phyloP scores from a whole-genome alignment of 2,329 filamentous ascomycete genomes.

The Aureobasidium sp. region DNA sequence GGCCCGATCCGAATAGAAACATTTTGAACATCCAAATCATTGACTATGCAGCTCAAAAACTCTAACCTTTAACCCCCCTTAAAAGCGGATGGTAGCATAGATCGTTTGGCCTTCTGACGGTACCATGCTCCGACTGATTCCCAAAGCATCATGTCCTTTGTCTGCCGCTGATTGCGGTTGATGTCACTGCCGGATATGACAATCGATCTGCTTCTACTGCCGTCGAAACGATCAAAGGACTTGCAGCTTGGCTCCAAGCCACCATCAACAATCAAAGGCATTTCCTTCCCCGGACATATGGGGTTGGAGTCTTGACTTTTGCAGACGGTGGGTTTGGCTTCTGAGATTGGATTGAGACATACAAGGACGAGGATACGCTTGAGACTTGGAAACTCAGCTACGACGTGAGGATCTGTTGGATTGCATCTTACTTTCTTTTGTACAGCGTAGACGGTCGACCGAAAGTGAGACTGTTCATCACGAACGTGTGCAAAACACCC shows the following conservation, averaged over 20 bases:
- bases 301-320: not conserved
- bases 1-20: not conserved
- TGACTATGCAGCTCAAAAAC: not conserved
- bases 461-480: too few relatives aligned
- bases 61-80: not conserved
- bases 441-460: too few relatives aligned
- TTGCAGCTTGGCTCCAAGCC: not conserved
- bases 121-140: not conserved
- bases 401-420: not conserved
- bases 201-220: not conserved
- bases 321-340: not conserved
- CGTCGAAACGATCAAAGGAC: not conserved
- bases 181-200: not conserved
- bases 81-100: too few relatives aligned
- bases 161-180: not conserved
- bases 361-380: not conserved
- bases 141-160: not conserved
- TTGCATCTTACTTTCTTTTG: not conserved
- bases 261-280: not conserved
- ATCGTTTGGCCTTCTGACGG: not conserved
- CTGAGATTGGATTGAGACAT: not conserved
- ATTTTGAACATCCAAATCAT: too few relatives aligned
- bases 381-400: not conserved
- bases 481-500: too few relatives aligned
- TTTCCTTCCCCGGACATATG: slow-evolving; percentile 10